Conservation (phyloP, 192 early-diverging fungal species). For the Mortierella claussenii region DNA sequence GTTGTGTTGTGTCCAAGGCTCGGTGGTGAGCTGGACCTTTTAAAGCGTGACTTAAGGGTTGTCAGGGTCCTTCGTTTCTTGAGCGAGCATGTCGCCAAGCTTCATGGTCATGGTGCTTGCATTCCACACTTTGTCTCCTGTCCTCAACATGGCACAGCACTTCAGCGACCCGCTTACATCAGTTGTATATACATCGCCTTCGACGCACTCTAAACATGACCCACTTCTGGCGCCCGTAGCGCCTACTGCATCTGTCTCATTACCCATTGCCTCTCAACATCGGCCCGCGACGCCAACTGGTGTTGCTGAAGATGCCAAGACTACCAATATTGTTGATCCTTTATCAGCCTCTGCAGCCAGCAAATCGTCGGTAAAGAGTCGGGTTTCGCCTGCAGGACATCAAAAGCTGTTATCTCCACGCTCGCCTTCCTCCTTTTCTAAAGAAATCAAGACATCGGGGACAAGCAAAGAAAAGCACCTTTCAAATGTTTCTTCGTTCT, state of each 20-base stretch:
- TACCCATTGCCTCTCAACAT: too few species aligned
- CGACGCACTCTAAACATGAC: conserved; percentile 17
- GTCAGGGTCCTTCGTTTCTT: too few species aligned
- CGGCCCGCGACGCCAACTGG: too few species aligned
- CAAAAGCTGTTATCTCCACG: conserved; percentile 2
- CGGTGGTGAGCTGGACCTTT: too few species aligned
- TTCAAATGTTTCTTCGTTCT: conserved; percentile 19
- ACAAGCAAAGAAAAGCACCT: too few species aligned
- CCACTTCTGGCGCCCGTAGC: conserved; percentile 12
- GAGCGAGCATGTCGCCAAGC: too few species aligned
- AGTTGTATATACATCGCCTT: conserved; percentile 41
- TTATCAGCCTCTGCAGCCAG: neutral
- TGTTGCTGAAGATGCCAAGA: too few species aligned
- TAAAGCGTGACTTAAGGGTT: too few species aligned
- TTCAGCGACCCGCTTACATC: conserved; percentile 51
- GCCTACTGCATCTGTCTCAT: neutral
- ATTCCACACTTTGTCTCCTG: neutral
- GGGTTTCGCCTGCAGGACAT: neutral
- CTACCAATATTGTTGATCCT: neutral
- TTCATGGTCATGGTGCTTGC: too few species aligned
- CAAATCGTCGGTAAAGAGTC: neutral
- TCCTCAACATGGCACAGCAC: conserved; percentile 32
- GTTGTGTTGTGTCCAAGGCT: too few species aligned
- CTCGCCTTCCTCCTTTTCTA: neutral
- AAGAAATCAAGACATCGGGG: neutral